Evolutionary conservation across 352 stramenopile genomes (phyloP), one percentile per base, ranked within the genome.

Genomic region (Blastocystis sp.): DNA sequence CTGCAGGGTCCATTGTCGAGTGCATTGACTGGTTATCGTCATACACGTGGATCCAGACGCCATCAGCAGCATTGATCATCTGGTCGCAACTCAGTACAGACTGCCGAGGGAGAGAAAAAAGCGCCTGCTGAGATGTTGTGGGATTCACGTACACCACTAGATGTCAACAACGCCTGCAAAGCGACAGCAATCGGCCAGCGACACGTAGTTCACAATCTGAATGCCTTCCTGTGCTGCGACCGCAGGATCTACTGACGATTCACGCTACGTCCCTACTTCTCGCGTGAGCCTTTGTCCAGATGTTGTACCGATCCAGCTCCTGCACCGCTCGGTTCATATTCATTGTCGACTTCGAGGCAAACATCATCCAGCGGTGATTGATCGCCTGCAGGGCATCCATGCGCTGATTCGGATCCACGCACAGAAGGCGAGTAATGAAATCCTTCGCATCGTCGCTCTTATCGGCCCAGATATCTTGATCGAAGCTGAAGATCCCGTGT

Each of bases 321-420:
- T 84, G 73, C 39, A 84, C 73, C 39, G 73, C 73, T 39, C 73
- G 73, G 26, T 84, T 84, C 73, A 84, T 84, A 37, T 84, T 84
- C 73, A 84, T 66, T 2, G 73, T 84, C 23, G 43, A 66, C 47
- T 66, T 59, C 45, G 73, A 84, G 2, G 59, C 73, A 37, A 84
- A 84, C 73, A 84, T 84, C 73, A 84, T 84, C 73, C 73, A 84
- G 13, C 55, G 73, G 39, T 84, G 73, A n/a, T 47, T 66, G 18
- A 84, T n/a, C 37, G 73, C 73, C 73, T 84, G 15, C 9, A 13
- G 73, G 8, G 73, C 73, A 39, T 50, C 68, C 73, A 84, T 63
- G 6, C 73, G 45, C 73, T 84, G 4, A 20, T 20, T n/a, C 18
- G 73, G 73, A 34, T 84, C 73, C n/a, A 84, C 73, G 56, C 47